phyloP scores from a whole-genome alignment of 148 eudicot genomes.

The Diospyros lotus region DNA sequence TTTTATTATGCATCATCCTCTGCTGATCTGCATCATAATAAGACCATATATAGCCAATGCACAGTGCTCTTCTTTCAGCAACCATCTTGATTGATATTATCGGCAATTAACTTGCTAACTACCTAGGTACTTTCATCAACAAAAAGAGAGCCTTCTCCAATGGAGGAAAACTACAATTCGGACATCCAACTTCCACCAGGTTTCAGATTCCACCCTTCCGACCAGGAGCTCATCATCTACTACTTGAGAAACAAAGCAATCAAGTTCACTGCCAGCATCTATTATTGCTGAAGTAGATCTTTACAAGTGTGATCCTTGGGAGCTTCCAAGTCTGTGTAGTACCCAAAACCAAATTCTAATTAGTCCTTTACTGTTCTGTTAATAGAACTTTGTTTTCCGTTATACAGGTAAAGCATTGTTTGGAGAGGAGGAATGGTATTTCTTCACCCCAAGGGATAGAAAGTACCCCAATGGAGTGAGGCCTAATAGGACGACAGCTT shows the following conservation, averaged over 20 bases:
- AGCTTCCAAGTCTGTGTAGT: conserved; percentile 23
- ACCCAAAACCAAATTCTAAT: neutral
- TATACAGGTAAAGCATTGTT: conserved; percentile 20
- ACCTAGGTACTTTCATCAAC: conserved; percentile 13
- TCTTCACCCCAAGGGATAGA: conserved; percentile 35
- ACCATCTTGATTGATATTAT: conserved; percentile 1
- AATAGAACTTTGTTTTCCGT: neutral
- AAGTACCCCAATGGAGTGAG: conserved; percentile 37
- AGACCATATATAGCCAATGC: conserved; percentile 9
- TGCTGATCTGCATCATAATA: conserved; percentile 1
- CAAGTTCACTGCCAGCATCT: conserved; percentile 23
- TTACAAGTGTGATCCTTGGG: conserved; percentile 33
- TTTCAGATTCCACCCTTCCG: conserved; percentile 33
- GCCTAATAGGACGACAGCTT: conserved; percentile 26
- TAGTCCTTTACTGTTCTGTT: neutral
- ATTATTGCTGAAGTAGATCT: conserved; percentile 29
- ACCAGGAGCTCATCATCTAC: conserved; percentile 29
- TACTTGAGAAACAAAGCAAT: conserved; percentile 29
- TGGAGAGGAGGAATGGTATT: conserved; percentile 39
- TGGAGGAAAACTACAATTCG: conserved; percentile 9
- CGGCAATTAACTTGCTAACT: neutral
- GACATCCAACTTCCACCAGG: conserved; percentile 30
- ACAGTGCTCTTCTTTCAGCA: conserved; percentile 1
- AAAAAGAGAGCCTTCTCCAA: conserved; percentile 12
- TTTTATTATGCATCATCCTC: neutral